Conservation (phyloP, 225 moss, liverwort and hornwort species). For the Marchantia paleacea region DNA sequence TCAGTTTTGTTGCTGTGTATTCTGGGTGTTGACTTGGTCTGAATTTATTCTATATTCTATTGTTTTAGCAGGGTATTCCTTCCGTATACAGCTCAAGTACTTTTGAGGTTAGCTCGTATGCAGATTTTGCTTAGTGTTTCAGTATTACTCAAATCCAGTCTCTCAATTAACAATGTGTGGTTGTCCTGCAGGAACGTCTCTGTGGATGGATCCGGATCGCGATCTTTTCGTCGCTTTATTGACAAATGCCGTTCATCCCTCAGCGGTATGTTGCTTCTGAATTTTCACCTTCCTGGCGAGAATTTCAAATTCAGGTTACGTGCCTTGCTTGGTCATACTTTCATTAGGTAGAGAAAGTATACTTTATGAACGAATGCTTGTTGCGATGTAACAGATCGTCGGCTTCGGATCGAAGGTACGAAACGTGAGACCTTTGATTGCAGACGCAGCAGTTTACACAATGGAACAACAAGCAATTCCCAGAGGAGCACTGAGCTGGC, state of each 20-base stretch:
- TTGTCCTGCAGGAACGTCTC: slow-evolving; percentile 51
- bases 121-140: neutral
- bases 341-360: neutral
- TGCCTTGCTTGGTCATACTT: neutral
- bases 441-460: slow-evolving; percentile 71
- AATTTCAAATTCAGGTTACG: neutral
- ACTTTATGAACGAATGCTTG: neutral
- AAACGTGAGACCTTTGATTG: slow-evolving; percentile 61
- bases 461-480: slow-evolving; percentile 71
- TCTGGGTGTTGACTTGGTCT: neutral
- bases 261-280: slow-evolving; percentile 41
- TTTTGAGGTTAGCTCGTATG: neutral
- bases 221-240: slow-evolving; percentile 70
- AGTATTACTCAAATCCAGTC: neutral
- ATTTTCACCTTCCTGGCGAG: neutral
- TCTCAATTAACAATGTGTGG: neutral
- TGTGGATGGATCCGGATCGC: slow-evolving; percentile 78
- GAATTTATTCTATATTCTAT: neutral
- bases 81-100: neutral
- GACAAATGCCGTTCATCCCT: slow-evolving; percentile 77
- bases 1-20: neutral
- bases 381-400: slow-evolving; percentile 35
- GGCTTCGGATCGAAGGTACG: slow-evolving; percentile 63
- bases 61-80: too few species aligned
- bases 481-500: slow-evolving; percentile 60